phyloP scores from a whole-genome alignment of 768 basidiomycete genomes.

The Lactarius deliciosus region DNA sequence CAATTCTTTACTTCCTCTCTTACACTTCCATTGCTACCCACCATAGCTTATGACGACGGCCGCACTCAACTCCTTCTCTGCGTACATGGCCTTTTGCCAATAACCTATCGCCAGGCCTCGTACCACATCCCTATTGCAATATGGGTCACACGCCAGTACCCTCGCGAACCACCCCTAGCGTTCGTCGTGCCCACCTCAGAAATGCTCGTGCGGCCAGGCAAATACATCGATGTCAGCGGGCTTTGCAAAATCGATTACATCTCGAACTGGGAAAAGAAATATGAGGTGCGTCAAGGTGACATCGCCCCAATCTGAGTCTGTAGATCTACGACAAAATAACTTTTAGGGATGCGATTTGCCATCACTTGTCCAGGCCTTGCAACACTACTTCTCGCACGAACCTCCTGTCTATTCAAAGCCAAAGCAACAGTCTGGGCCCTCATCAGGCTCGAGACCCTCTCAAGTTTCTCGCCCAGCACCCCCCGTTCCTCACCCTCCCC shows the following conservation, averaged over 20 bases:
- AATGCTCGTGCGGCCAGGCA: conserved; percentile 82
- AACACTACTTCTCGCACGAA: conserved; percentile 75
- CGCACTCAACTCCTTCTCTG: conserved; percentile 89
- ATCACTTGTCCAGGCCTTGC: conserved; percentile 72
- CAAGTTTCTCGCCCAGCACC: conserved; percentile 31
- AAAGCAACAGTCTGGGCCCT: conserved; percentile 36
- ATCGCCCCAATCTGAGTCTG: conserved; percentile 27
- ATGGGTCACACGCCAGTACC: conserved; percentile 87
- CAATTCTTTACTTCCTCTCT: conserved; percentile 21
- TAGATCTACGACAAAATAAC: conserved; percentile 22
- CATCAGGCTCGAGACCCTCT: conserved; percentile 27
- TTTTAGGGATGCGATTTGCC: conserved; percentile 74
- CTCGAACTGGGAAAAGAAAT: conserved; percentile 75
- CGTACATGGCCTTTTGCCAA: conserved; percentile 88
- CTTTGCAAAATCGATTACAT: conserved; percentile 68
- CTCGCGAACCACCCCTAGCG: conserved; percentile 73
- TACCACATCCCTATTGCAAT: conserved; percentile 95
- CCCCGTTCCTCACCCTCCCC: conserved; percentile 27
- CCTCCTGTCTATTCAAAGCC: conserved; percentile 93
- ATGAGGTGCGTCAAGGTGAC: conserved; percentile 60
- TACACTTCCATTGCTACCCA: conserved; percentile 25
- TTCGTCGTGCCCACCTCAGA: conserved; percentile 91
- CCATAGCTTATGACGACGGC: conserved; percentile 88
- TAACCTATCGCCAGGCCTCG: conserved; percentile 65
- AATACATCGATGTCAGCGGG: conserved; percentile 79